These are phyloP conservation scores for Piper longum DNA, from an alignment of 164 flowering plant species.

Conservation along the genomic window DNA sequence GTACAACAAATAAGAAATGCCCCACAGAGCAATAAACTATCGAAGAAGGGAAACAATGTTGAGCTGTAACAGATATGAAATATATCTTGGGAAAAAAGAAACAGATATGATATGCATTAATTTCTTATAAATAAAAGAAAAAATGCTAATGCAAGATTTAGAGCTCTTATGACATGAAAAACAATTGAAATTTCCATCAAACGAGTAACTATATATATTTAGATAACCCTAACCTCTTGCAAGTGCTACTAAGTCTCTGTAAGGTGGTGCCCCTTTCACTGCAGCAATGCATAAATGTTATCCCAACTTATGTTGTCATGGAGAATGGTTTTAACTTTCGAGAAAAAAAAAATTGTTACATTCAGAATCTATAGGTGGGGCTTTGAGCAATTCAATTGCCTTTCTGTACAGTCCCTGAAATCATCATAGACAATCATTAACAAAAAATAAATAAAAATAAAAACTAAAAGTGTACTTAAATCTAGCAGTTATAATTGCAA, in stretches of 20 bases:
- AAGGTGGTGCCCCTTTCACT: constrained; percentile 13
- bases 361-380: constrained; percentile 58
- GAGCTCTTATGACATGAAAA: no score
- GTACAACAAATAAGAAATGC: neutral
- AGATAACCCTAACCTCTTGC: constrained; percentile 55
- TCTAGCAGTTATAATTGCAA: no score
- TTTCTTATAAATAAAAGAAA: no score
- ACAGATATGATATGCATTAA: no score
- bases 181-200: no score
- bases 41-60: no score
- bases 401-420: constrained; percentile 71
- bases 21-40: no score
- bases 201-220: no score
- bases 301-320: neutral
- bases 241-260: constrained; percentile 60
- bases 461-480: neutral
- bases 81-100: no score
- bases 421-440: neutral
- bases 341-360: constrained; percentile 20
- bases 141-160: no score
- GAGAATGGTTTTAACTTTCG: neutral
- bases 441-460: neutral
- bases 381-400: constrained; percentile 68
- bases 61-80: no score
- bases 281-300: constrained; percentile 7